phyloP scores from a whole-genome alignment of 345 rosid genomes.

The Boechera stricta region DNA sequence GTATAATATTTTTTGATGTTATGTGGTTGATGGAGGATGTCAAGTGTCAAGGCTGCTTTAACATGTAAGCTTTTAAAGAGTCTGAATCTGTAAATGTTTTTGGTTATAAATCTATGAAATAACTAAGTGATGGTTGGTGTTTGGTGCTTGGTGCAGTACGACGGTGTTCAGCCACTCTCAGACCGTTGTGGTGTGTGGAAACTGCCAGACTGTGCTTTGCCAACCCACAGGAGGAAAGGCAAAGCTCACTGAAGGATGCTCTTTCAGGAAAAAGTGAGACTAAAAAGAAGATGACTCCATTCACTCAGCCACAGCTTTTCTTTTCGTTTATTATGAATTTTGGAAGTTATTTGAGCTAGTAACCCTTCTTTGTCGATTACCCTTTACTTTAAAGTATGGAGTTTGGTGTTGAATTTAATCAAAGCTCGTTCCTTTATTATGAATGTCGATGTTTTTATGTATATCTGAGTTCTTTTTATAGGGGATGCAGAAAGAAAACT shows the following conservation, averaged over 20 bases:
- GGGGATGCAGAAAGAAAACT: too few relatives aligned
- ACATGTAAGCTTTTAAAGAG: conserved; percentile 45
- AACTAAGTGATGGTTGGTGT: not conserved
- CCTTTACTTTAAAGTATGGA: not conserved
- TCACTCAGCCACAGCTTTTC: not conserved
- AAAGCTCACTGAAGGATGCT: conserved; percentile 57
- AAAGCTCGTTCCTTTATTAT: not conserved
- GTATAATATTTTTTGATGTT: not conserved
- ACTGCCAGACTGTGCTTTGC: conserved; percentile 64
- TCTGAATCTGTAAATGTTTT: not conserved
- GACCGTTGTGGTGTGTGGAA: conserved; percentile 62
- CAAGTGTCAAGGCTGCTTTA: conserved; percentile 66
- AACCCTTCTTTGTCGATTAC: not conserved
- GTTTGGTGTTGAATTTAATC: not conserved
- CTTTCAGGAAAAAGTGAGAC: conserved; percentile 60
- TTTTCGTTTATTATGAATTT: conserved; percentile 2
- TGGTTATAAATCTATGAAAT: not conserved
- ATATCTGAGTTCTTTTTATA: too few relatives aligned
- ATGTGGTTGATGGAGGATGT: conserved; percentile 50
- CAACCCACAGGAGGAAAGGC: conserved; percentile 69
- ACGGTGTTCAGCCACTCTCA: conserved; percentile 71
- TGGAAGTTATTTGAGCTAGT: conserved; percentile 17
- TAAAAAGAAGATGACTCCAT: conserved; percentile 3
- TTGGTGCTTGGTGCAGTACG: conserved; percentile 48
- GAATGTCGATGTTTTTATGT: not conserved